phyloP scores from a whole-genome alignment of 2,329 filamentous ascomycete genomes.

The Phialocephala subalpina region DNA sequence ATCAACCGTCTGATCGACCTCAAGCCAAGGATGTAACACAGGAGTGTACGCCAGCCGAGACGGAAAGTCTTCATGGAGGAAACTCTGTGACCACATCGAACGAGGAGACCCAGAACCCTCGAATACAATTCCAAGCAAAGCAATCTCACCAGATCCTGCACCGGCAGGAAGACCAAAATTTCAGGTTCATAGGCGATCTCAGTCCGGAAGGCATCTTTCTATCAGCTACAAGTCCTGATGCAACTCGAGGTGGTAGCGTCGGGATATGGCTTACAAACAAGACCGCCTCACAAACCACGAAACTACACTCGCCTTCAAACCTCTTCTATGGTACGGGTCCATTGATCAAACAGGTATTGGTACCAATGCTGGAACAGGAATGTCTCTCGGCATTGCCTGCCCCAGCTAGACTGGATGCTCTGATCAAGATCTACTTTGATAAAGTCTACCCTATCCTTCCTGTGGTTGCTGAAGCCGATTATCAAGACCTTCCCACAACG shows the following conservation, averaged over 20 bases:
- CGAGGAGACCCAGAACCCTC: neutral
- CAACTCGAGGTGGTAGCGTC: constrained; percentile 56
- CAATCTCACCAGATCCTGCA: neutral
- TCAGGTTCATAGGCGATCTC: constrained; percentile 64
- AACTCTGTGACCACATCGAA: neutral
- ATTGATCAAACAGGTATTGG: constrained; percentile 31
- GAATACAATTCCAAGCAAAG: neutral
- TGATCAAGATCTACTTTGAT: constrained; percentile 51
- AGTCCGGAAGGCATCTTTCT: constrained; percentile 68
- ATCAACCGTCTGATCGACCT: neutral
- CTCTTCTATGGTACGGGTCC: constrained; percentile 32
- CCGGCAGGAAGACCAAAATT: constrained; percentile 1
- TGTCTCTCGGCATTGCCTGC: constrained; percentile 56
- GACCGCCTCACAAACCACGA: constrained; percentile 35
- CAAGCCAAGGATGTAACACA: neutral
- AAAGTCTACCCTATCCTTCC: constrained; percentile 43
- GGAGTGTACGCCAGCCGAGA: neutral
- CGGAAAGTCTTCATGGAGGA: neutral
- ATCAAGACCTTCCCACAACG: constrained; percentile 46
- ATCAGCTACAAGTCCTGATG: constrained; percentile 56
- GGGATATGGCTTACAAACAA: constrained; percentile 59
- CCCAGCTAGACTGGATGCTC: constrained; percentile 52
- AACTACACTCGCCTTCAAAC: constrained; percentile 25
- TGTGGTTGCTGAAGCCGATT: constrained; percentile 37
- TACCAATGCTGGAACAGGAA: constrained; percentile 39